phyloP scores from a whole-genome alignment of 805 yeast genomes.

The Lipomyces yamanashiensis region DNA sequence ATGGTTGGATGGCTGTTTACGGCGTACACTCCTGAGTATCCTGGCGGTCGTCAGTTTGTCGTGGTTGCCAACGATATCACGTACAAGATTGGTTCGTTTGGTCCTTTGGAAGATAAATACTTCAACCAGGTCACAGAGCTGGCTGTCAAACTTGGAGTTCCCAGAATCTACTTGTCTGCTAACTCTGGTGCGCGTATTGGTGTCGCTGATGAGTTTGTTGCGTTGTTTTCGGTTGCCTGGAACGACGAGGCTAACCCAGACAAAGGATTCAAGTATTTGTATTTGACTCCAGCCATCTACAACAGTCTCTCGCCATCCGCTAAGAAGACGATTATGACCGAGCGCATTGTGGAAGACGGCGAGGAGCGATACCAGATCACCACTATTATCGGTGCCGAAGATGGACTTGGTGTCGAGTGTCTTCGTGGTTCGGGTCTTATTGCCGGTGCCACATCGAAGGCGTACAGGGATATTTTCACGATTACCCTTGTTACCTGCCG shows the following conservation, averaged over 20 bases:
- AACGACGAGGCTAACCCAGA: slow-evolving; percentile 71
- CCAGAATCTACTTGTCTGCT: slow-evolving; percentile 94
- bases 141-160: slow-evolving; percentile 89
- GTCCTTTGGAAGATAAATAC: slow-evolving; percentile 92
- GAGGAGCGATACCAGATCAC: slow-evolving; percentile 80
- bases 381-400: slow-evolving; percentile 89
- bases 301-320: slow-evolving; percentile 53
- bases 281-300: slow-evolving; percentile 71
- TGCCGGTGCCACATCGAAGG: slow-evolving; percentile 98
- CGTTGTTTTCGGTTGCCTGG: slow-evolving; percentile 92
- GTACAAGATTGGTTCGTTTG: slow-evolving; percentile 97
- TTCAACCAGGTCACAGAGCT: slow-evolving; percentile 91
- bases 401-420: slow-evolving; percentile 98
- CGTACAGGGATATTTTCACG: slow-evolving; percentile 96
- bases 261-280: slow-evolving; percentile 89
- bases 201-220: slow-evolving; percentile 92
- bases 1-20: slow-evolving; percentile 95
- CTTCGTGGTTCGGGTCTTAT: slow-evolving; percentile 96
- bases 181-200: slow-evolving; percentile 99
- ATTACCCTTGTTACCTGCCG: slow-evolving; percentile 98
- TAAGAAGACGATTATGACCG: slow-evolving; percentile 63
- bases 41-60: slow-evolving; percentile 91
- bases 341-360: slow-evolving; percentile 81
- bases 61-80: slow-evolving; percentile 97
- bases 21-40: slow-evolving; percentile 95